Conservation (phyloP, 805 yeast genomes). For the Clavispora phyllophila region DNA sequence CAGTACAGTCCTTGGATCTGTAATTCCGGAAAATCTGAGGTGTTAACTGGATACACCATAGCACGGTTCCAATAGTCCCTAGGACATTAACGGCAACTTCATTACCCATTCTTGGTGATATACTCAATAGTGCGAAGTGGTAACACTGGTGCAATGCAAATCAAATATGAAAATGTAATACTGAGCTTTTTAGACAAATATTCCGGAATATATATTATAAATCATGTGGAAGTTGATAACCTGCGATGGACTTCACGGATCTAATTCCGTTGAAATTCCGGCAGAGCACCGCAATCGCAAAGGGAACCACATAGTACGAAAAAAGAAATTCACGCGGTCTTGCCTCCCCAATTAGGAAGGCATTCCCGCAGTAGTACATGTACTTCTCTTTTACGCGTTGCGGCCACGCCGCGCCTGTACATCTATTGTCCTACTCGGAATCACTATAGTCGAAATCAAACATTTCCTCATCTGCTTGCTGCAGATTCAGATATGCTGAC, state of each 20-base stretch:
- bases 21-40: conserved; percentile 82
- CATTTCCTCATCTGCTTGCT: neutral
- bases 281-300: neutral
- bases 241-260: neutral
- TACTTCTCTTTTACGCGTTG: no score
- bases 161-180: no score
- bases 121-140: neutral
- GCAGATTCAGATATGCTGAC: neutral
- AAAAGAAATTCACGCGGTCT: neutral
- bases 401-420: no score
- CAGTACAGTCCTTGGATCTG: conserved; percentile 72
- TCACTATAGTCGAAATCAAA: conserved; percentile 6
- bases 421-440: no score
- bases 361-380: neutral
- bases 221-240: neutral
- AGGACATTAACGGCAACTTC: conserved; percentile 62
- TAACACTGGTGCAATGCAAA: neutral
- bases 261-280: conserved; percentile 1
- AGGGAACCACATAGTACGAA: neutral
- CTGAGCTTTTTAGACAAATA: no score
- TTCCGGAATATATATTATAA: neutral
- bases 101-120: conserved; percentile 18
- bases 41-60: conserved; percentile 88
- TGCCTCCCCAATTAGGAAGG: neutral
- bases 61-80: conserved; percentile 84